Evolutionary conservation across 1,284 basidiomycete species (phyloP), one percentile per base, ranked within the genome.

Genomic region (Cutaneotrichosporon cutaneum): DNA sequence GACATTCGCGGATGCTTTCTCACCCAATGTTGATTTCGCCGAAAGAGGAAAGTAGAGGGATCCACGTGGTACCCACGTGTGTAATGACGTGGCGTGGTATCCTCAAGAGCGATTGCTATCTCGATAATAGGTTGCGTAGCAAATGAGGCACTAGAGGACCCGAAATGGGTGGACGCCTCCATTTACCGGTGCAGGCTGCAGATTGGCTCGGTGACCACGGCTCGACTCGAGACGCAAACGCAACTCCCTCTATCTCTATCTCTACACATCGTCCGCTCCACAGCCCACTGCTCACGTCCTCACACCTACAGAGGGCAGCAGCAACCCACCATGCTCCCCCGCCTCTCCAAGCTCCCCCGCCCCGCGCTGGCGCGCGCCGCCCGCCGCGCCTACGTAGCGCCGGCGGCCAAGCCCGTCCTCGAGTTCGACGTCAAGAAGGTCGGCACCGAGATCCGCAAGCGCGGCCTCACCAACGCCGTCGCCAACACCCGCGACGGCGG

Each of bases 361-460:
- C 60, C 71, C 24, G 52, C 60, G 32, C 58, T 59, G 35, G 54
- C 65, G 39, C 56, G 67, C 24, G 44, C 65, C 24, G 39, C 54
- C 56, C 54, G 60, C 33, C 66, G 61, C 47, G 59, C 54, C 35
- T 63, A 64, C 36, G 66, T 73, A 68, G 63, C 67, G 60, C 66
- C 72, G 26, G 68, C 71, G 22, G 67, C 70, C 33, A 74, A 75
- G 62, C 70, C 76, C 54, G 63, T 78, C 30, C 70, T 80, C 55
- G 72, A 77, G 63, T 69, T 80, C 27, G 78, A 80, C 60, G 72
- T 68, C 39, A 69, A 72, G 59, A 72, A 74, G 63, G 73, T 77
- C 58, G 77, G 75, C 22, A 63, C 68, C 54, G 78, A 78, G 69
- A 78, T 80, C 62, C 72, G 77, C 58, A 77, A 77, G 64, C 67